phyloP scores from a whole-genome alignment of 208 protist species.

The Wallacemonas sp. region DNA sequence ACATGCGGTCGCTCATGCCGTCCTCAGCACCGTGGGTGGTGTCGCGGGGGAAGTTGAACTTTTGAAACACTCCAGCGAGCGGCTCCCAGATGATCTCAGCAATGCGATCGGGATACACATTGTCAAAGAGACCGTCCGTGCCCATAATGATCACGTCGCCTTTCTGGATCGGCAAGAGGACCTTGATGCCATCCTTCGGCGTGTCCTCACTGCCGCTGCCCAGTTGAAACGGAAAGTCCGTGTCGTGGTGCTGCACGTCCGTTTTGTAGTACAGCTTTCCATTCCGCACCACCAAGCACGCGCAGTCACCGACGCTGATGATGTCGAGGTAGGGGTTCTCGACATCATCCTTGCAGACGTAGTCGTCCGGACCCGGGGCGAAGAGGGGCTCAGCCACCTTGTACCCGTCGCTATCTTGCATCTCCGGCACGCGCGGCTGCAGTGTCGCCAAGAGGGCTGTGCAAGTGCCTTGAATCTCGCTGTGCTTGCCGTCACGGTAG shows the following conservation, averaged over 20 bases:
- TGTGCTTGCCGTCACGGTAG: slow-evolving; percentile 53
- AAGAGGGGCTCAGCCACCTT: slow-evolving; percentile 25
- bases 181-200: slow-evolving; percentile 36
- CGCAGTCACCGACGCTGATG: slow-evolving; percentile 68
- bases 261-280: slow-evolving; percentile 46
- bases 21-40: slow-evolving; percentile 2
- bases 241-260: slow-evolving; percentile 61
- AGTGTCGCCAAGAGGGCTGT: slow-evolving; percentile 71
- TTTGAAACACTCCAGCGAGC: slow-evolving; percentile 27
- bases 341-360: slow-evolving; percentile 12
- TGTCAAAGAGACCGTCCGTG: slow-evolving; percentile 78
- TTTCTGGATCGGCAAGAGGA: slow-evolving; percentile 44
- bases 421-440: slow-evolving; percentile 41
- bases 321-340: slow-evolving; percentile 49
- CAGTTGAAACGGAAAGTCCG: slow-evolving; percentile 74
- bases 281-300: slow-evolving; percentile 49
- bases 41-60: slow-evolving; percentile 27
- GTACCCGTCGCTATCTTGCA: slow-evolving; percentile 48
- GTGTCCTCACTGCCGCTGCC: slow-evolving; percentile 65
- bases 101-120: slow-evolving; percentile 51
- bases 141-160: slow-evolving; percentile 73
- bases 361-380: slow-evolving; percentile 15
- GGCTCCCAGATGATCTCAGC: slow-evolving; percentile 43
- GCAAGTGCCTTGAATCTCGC: slow-evolving; percentile 59
- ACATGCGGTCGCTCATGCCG: slow-evolving; percentile 26